Conservation (phyloP, 148 eudicot genomes). For the Polygonum maritimum region DNA sequence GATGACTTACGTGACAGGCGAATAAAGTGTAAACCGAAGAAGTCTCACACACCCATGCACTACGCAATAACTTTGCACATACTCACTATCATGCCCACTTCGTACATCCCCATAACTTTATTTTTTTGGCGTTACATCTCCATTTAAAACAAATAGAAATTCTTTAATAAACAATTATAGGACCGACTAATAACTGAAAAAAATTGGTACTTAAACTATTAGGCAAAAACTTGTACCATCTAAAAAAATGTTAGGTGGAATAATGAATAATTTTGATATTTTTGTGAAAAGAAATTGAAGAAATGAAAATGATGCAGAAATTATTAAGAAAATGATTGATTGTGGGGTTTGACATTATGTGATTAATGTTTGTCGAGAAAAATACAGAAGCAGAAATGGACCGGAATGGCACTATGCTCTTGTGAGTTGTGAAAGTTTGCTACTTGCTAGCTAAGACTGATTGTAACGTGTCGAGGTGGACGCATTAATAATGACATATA, state of each 20-base stretch:
- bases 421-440: background rate
- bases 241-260: background rate
- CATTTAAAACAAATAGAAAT: background rate
- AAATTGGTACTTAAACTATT: too few species aligned
- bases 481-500: background rate
- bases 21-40: background rate
- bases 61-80: background rate
- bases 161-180: background rate
- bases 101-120: background rate
- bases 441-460: constrained; percentile 1
- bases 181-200: too few species aligned
- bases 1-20: background rate
- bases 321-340: background rate
- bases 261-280: background rate
- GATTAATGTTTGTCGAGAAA: background rate
- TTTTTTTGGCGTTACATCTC: background rate
- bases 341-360: background rate
- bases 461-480: background rate
- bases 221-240: too few species aligned
- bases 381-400: background rate
- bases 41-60: constrained; percentile 4
- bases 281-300: too few species aligned
- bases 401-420: background rate
- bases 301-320: background rate
- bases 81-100: background rate